Base-by-base conservation (phyloP, 495 filamentous ascomycete species). In the Mycothermus thermophilus region DNA sequence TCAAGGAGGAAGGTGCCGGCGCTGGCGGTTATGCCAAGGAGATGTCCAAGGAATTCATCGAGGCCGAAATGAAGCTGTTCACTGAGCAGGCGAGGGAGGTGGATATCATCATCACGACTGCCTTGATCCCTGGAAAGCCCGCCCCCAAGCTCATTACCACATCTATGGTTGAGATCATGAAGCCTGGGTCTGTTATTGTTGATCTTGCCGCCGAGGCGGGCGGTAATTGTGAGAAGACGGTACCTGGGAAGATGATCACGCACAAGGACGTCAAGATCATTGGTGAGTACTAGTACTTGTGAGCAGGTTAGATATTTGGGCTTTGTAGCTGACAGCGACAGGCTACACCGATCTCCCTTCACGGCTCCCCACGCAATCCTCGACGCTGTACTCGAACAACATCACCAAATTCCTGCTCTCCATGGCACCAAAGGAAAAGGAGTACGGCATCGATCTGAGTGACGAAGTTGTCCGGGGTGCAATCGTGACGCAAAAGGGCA, bases 41-140 rank as follows among this genome's bases (percentile, higher is more conserved):
- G 48, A 88, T 88, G 82, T 84, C 80, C 34, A 80, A 82, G 43
- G 81, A 85, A 51, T 88, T 88, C 51, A 82, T 83, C 50, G 81
- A 80, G 39, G 81, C 81, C 6, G 82, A 88, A 49, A 86, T 84
- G 81, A 83, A 79, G 52, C 64, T 88, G 17, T 88, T 88, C 47
- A 73, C 78, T 47, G 76, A 85, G 45, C 82, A 86, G 49, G 78
- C 77, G 36, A 69, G 67, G 11, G 81, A 87, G 27, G 80, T 86
- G n/a, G 82, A 88, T 50, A 88, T 88, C 34, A 75, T 88, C 29
- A 77, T 88, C 55, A 86, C 82, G 3, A 88, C 81, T 1, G 82
- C 82, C 15, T 55, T 86, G 32, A 88, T 88, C 47, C 82, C 82
- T 0, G 82, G 82, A 34, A 72, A 62, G 42, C 77, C 73, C 22